Base-by-base conservation (phyloP, 1,139 yeast genomes). In the Diutina ranongensis region DNA sequence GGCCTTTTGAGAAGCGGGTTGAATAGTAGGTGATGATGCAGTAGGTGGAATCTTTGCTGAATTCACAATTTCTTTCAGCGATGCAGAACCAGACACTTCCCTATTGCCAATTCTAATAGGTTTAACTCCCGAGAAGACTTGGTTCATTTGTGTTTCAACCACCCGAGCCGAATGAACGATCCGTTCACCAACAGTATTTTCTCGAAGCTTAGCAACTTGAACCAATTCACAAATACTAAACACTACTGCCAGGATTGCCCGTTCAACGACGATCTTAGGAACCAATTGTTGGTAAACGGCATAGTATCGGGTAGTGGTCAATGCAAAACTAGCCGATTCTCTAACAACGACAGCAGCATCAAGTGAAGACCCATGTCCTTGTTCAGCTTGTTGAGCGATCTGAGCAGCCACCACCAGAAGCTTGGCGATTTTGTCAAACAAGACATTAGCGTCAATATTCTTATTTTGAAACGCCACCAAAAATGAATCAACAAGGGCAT, bases 231-330 rank as follows among this genome's bases (percentile, higher is more conserved):
- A 28, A n/a, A 40, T 33, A 13, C 27, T 28, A 13, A 40, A 31
- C 22, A 40, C 27, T 27, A 40, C 44, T 15, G 33, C 34, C 35
- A 86, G 76, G 10, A 87, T 67, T 0, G 97, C 83, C 22, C 89
- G 78, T 61, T 87, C 86, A 35, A 89, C 71, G 9, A 88, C 74
- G 33, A 84, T 67, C 47, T 74, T 74, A 1, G 97, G 97, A 46
- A 87, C 64, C 13, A 85, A 57, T 8, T 74, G 73, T 4, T 75
- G 68, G 50, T 84, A 80, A 5, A 79, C 65, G 1, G 86, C 79
- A 60, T 70, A 85, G 58, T 87, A 87, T 55, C 96, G 74, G 0
- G 94, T 76, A 0, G 92, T 76, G 3, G 95, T 80, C 45, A 89
- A 77, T 1, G 83, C 74, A 63, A 83, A 88, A 27, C 88, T 79